Evolutionary conservation across 768 basidiomycete species (phyloP).

Genomic region (Kwoniella sp.): DNA sequence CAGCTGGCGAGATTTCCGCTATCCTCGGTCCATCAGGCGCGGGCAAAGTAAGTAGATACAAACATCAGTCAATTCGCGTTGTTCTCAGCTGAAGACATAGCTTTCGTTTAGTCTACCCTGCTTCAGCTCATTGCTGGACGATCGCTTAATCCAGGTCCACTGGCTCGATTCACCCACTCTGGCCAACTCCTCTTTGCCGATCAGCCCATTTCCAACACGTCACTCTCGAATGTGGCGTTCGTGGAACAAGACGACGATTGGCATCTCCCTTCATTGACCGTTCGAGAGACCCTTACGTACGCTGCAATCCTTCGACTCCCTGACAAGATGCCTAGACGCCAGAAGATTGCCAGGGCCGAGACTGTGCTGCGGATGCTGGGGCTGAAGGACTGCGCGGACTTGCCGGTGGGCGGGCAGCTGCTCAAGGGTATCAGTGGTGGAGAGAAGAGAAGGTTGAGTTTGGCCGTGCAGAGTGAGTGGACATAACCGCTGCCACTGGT

Average conservation of each 20-base stretch:
- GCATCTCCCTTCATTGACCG: conserved; percentile 57
- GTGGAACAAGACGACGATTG: conserved; percentile 59
- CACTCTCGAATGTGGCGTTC: conserved; percentile 54
- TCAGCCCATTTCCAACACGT: conserved; percentile 19
- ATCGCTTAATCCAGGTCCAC: conserved; percentile 45
- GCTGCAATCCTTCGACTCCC: conserved; percentile 59
- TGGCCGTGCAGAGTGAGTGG: conserved; percentile 59
- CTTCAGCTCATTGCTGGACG: conserved; percentile 57
- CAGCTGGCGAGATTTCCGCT: conserved; percentile 56
- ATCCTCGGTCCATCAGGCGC: conserved; percentile 47
- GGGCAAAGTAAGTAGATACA: conserved; percentile 14
- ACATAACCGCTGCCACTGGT: neutral
- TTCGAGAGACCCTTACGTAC: conserved; percentile 53
- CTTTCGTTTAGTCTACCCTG: conserved; percentile 54
- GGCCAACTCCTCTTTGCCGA: conserved; percentile 55
- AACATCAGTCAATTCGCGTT: neutral
- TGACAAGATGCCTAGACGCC: conserved; percentile 50
- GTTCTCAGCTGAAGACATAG: conserved; percentile 46
- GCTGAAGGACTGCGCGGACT: conserved; percentile 60
- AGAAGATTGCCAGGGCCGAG: conserved; percentile 60
- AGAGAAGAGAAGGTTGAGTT: conserved; percentile 61
- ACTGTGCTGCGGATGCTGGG: conserved; percentile 61
- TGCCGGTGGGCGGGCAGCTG: conserved; percentile 60
- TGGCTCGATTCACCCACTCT: conserved; percentile 51
- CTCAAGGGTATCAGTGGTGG: conserved; percentile 61